phyloP scores from a whole-genome alignment of 2,329 filamentous ascomycete genomes.

The Fusarium sp. region DNA sequence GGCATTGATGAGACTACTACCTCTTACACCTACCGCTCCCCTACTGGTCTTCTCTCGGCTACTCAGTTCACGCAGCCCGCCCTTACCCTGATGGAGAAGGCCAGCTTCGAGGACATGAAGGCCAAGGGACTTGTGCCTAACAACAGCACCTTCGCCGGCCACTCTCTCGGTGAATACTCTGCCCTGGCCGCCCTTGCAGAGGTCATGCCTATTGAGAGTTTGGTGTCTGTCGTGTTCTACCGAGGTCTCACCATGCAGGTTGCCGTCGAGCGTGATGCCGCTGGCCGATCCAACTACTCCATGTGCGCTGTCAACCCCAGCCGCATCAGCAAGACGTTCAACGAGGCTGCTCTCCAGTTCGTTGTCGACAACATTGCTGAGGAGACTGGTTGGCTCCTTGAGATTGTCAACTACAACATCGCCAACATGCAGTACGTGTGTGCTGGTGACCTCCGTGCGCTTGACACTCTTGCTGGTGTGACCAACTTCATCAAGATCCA shows the following conservation, averaged over 20 bases:
- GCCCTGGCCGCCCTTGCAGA: conserved; percentile 95
- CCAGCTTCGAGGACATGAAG: conserved; percentile 99
- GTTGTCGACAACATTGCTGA: conserved; percentile 96
- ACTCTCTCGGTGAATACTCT: conserved; percentile 98
- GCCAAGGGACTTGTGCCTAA: conserved; percentile 94
- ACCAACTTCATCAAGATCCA: conserved; percentile 96
- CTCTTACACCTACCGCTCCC: conserved; percentile 97
- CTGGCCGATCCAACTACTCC: conserved; percentile 95
- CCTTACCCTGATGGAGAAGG: conserved; percentile 99
- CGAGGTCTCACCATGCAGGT: conserved; percentile 99
- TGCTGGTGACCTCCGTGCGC: conserved; percentile 76
- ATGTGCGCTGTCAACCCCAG: conserved; percentile 99
- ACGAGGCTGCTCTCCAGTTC: conserved; percentile 96
- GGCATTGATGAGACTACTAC: conserved; percentile 92
- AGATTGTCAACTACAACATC: conserved; percentile 98
- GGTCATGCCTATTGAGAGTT: conserved; percentile 99
- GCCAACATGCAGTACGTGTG: conserved; percentile 82
- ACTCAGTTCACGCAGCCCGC: conserved; percentile 99
- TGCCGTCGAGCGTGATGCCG: conserved; percentile 93
- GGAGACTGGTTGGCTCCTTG: conserved; percentile 93
- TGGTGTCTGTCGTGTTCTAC: conserved; percentile 99
- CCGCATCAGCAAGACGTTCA: conserved; percentile 98
- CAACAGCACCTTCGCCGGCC: conserved; percentile 97
- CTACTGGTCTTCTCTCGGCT: conserved; percentile 92
- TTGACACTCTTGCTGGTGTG: conserved; percentile 82